These are phyloP conservation scores for Populus simonii DNA, from an alignment of 345 rosid species.

Conservation along the genomic window DNA sequence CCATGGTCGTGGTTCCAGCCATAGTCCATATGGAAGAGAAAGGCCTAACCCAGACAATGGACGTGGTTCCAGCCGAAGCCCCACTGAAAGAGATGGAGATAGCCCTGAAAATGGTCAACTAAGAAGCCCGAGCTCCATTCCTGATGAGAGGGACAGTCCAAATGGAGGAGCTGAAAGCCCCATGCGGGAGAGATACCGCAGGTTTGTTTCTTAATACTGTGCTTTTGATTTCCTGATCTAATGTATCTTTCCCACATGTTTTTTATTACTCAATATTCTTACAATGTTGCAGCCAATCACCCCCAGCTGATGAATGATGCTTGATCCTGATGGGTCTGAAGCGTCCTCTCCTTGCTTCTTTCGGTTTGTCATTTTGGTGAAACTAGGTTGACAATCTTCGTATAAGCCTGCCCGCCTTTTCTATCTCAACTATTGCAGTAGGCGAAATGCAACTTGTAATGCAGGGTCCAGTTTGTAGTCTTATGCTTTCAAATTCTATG, in stretches of 20 bases:
- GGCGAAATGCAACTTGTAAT: neutral
- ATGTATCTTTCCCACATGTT: neutral
- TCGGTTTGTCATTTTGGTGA: neutral
- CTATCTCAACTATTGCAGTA: neutral
- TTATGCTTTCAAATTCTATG: neutral
- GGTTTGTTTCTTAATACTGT: slow-evolving; percentile 22
- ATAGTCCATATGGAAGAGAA: slow-evolving; percentile 43
- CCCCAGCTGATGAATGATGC: slow-evolving; percentile 40
- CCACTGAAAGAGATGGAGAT: slow-evolving; percentile 40
- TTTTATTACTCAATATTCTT: neutral
- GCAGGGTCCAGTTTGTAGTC: slow-evolving; percentile 6
- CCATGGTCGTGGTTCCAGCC: slow-evolving; percentile 29
- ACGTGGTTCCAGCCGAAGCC: slow-evolving; percentile 42
- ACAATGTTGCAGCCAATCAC: slow-evolving; percentile 31
- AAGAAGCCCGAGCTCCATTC: slow-evolving; percentile 20
- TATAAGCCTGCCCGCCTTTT: neutral
- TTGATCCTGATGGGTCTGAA: neutral
- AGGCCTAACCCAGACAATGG: slow-evolving; percentile 35
- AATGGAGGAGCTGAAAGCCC: slow-evolving; percentile 64
- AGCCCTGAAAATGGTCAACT: slow-evolving; percentile 42
- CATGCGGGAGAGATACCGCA: slow-evolving; percentile 33
- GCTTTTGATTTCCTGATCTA: neutral
- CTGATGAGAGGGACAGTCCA: slow-evolving; percentile 26
- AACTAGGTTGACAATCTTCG: neutral
- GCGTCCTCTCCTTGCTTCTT: neutral